Evolutionary conservation across 2,329 filamentous ascomycete species (phyloP), one percentile per base, ranked within the genome.

Genomic region (Cordyceps javanica): DNA sequence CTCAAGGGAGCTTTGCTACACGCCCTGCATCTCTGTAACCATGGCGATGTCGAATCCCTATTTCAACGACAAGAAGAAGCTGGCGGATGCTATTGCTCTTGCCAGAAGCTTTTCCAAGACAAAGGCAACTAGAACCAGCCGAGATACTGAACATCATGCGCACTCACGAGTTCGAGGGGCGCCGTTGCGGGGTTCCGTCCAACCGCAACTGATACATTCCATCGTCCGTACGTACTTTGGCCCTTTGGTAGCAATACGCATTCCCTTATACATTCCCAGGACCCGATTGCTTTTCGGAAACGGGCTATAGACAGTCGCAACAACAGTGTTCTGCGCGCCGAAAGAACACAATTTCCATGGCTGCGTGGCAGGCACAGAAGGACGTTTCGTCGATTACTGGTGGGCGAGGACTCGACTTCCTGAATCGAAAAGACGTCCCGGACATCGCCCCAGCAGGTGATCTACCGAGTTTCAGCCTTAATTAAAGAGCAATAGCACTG

Each of bases 61-160:
- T 21, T 59, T 28, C 21, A 50, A 59, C 7, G 57, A 59, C 26
- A 25, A 32, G 39, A 9, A 34, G 6, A 57, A 42, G 25, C 41
- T 60, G 14, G 54, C 45, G 2, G 58, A 57, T 13, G 58, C 58
- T 38, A 39, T 26, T 1, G 45, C 51, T 30, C 41, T 62, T n/a
- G 51, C 57, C 13, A 39, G 58, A n/a, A 59, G 61, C 41, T 57
- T 61, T 38, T 49, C 59, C 3, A 39, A 53, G 26, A 10, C 57
- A 54, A 44, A 42, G 51, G 39, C n/a, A 11, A 8, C 23, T 11
- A 32, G 30, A 32, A n/a, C n/a, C n/a, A n/a, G n/a, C n/a, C n/a
- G n/a, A n/a, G n/a, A n/a, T n/a, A n/a, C n/a, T n/a, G 30, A 32
- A 38, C 26, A 42, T 25, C n/a, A 41, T 19, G 30, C 7, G 6